Conservation (phyloP, 352 stramenopile genomes). For the Phytophthora multivora region DNA sequence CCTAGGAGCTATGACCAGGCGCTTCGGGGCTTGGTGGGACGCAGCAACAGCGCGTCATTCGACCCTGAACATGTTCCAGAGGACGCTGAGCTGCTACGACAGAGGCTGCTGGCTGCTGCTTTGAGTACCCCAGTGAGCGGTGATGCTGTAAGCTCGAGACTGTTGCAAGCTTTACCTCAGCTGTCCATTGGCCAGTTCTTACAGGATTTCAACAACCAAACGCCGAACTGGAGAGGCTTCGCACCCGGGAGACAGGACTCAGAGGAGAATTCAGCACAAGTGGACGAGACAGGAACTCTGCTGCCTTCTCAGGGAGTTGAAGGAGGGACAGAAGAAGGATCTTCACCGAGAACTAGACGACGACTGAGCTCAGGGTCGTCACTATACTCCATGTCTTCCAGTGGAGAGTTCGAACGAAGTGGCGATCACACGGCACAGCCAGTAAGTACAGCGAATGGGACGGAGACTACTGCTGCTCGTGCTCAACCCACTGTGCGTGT, state of each 20-base stretch:
- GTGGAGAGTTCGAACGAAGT: conserved; percentile 22
- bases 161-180: conserved; percentile 42
- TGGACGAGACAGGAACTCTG: conserved; percentile 17
- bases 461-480: conserved; percentile 3
- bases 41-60: conserved; percentile 22
- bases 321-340: conserved; percentile 1
- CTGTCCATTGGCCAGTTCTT: conserved; percentile 38
- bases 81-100: conserved; percentile 18
- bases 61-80: conserved; percentile 14
- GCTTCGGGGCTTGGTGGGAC: conserved; percentile 1
- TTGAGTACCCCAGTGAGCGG: conserved; percentile 32
- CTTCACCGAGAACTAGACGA: conserved; percentile 21
- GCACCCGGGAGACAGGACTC: conserved; percentile 16
- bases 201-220: conserved; percentile 37
- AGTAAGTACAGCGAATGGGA: not conserved
- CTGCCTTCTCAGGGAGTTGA: conserved; percentile 1
- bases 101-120: conserved; percentile 13
- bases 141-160: conserved; percentile 33
- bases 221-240: conserved; percentile 23
- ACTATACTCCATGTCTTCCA: conserved; percentile 26
- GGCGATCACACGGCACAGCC: conserved; percentile 1
- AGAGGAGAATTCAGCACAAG: conserved; percentile 6
- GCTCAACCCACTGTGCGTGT: not conserved
- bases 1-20: conserved; percentile 4
- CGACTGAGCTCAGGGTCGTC: conserved; percentile 21